Evolutionary conservation across 768 basidiomycete genomes (phyloP), one percentile per base, ranked within the genome.

Genomic region (Lactarius hengduanensis): DNA sequence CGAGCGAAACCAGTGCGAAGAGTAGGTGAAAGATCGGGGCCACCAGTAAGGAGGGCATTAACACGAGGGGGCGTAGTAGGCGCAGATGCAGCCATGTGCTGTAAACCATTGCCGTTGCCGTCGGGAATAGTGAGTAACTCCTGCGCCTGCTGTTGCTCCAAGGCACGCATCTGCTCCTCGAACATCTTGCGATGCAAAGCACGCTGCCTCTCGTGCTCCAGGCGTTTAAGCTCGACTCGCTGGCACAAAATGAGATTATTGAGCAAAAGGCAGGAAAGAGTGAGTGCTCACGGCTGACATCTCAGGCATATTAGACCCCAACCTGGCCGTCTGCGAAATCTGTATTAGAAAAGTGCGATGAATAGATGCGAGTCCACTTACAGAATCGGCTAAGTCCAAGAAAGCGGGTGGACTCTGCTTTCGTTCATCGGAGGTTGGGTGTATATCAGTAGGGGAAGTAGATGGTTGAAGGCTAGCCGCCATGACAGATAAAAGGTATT

Each of bases 81-180:
- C 5, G 94, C 92, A 3, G 93, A 94, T 62, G 91, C 90, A 18
- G 94, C 93, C 57, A 94, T 76, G 72, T 92, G 90, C 73, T 90
- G 88, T 30, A 89, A 77, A 6, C 80, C 78, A 65, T 80, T 73
- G 36, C 73, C 64, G 67, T 79, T 78, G n/a, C 83, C 69, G 67
- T 90, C 89, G 74, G 90, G 90, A 71, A 93, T 83, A 70, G 77
- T 84, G 73, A 95, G 86, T 45, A 94, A 83, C 75, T 94, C 92
- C 70, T 91, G 89, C 15, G 87, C 88, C 78, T 98, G 96, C 76
- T 94, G 89, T 70, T 90, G 89, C 79, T 98, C 95, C 70, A 98
- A 84, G 62, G 83, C 87, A 63, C 90, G 89, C 96, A 97, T 97
- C 79, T 97, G 94, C 72, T 96, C 93, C 78, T 98, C 96, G 77